Base-by-base conservation (phyloP, 257 asterid genomes). In the Capsicum rhomboideum region DNA sequence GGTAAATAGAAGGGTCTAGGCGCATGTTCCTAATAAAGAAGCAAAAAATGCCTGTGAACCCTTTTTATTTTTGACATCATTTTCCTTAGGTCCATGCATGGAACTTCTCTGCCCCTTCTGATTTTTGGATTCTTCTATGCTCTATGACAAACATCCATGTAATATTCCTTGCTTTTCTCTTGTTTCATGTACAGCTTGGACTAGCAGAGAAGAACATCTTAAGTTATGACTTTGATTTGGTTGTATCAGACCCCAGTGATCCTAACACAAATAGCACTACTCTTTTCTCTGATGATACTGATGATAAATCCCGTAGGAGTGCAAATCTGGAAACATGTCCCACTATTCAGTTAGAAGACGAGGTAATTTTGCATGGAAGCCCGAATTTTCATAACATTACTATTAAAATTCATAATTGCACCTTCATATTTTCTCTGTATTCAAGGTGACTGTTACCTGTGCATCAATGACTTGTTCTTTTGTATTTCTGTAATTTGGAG, bases 211-310 rank as follows among this genome's bases (percentile, higher is more conserved):
- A 97, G 97, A 95, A 89, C 89, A 88, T 97, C 34, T 82, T 97
- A 86, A 93, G 84, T 87, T 93, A 95, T 87, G 99, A 97, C 87
- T 85, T 97, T 83, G 98, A 95, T 87, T 85, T 88, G 88, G 94
- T 91, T 79, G 90, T 88, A 80, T 93, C 98, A 44, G 99, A 97
- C 85, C 99, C 89, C 81, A 97, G 99, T 83, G 99, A 95, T 90
- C 96, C 94, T 84, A 96, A 93, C 82, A 95, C 99, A 87, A 97
- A 87, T 91, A 97, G 98, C 94, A 91, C 99, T 69, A 93, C 97
- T 72, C 87, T 95, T 87, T 95, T 97, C 89, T 97, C 98, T 55
- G 99, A 97, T 90, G 99, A 97, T 84, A 94, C 98, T 8, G 97
- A 94, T 72, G 98, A 94, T 80, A 90, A 77, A 89, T 90, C 98